A percentile compares a stretch with the other conserved stretches of the same genome.
Evolutionary conservation across 2,329 filamentous ascomycete genomes (phyloP).

Genomic region (Xylaria arbuscula): DNA sequence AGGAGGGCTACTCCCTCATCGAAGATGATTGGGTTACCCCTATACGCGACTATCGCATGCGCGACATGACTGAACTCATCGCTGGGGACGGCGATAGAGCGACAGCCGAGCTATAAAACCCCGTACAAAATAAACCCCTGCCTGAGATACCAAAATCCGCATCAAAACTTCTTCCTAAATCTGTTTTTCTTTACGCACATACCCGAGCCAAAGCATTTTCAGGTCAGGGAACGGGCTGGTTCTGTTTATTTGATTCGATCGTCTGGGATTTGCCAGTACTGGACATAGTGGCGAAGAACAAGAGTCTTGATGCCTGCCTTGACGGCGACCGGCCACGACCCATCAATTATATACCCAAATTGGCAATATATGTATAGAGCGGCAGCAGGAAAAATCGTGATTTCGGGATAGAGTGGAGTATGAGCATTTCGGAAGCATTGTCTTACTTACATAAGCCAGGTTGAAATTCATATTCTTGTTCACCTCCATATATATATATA

Average conservation of each 20-base stretch:
- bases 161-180: neutral
- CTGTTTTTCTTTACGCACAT: constrained; percentile 3
- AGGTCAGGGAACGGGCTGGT: constrained; percentile 1
- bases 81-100: constrained; percentile 37
- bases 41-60: constrained; percentile 70
- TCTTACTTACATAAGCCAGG: constrained; percentile 6
- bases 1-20: constrained; percentile 71
- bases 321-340: constrained; percentile 6
- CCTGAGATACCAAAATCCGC: neutral
- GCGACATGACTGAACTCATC: constrained; percentile 68
- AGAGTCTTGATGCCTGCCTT: neutral
- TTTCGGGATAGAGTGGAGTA: constrained; percentile 21
- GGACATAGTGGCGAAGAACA: constrained; percentile 15
- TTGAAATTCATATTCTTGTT: neutral
- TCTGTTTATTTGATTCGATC: neutral
- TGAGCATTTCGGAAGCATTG: constrained; percentile 15
- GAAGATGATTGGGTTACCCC: constrained; percentile 73
- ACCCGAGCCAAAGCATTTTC: constrained; percentile 10
- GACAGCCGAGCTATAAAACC: constrained; percentile 9
- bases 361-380: constrained; percentile 25
- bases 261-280: neutral
- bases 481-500: constrained; percentile 2
- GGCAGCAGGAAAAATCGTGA: constrained; percentile 11
- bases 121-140: neutral
- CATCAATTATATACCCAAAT: constrained; percentile 18